Evolutionary conservation across 148 eudicot species (phyloP).

Genomic region (Pouteria glomerata): DNA sequence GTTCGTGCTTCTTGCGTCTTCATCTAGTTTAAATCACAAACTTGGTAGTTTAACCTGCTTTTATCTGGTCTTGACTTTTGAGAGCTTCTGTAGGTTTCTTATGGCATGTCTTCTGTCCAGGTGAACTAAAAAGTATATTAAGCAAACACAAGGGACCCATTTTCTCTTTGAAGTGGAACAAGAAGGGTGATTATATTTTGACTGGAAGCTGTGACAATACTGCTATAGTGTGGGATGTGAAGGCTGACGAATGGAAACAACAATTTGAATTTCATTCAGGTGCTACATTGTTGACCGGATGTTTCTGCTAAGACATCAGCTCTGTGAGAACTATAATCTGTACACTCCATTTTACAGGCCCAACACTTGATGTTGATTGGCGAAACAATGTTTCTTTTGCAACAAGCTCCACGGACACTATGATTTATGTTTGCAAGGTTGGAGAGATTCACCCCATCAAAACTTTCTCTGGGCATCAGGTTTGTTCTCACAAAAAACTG

Average conservation of each 20-base stretch:
- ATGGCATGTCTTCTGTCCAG: slow-evolving; percentile 21
- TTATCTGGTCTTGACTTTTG: not conserved
- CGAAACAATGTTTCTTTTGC: slow-evolving; percentile 65
- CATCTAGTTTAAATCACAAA: not conserved
- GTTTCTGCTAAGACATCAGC: not conserved
- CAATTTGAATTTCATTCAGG: slow-evolving; percentile 70
- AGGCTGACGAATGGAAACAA: slow-evolving; percentile 45
- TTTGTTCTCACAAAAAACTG: slow-evolving; percentile 19
- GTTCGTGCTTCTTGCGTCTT: too few species aligned
- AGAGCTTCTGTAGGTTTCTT: not conserved
- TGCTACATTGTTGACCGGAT: slow-evolving; percentile 6
- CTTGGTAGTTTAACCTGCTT: not conserved
- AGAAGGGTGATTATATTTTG: slow-evolving; percentile 66
- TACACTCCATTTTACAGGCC: slow-evolving; percentile 36
- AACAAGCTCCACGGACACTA: slow-evolving; percentile 60
- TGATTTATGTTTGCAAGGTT: slow-evolving; percentile 62
- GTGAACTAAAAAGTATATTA: slow-evolving; percentile 46
- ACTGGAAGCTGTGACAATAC: slow-evolving; percentile 69
- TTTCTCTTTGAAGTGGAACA: slow-evolving; percentile 71
- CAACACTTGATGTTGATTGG: slow-evolving; percentile 76
- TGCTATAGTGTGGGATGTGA: slow-evolving; percentile 77
- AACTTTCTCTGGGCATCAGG: slow-evolving; percentile 68
- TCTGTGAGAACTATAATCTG: not conserved
- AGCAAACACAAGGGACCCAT: slow-evolving; percentile 55
- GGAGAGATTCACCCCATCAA: slow-evolving; percentile 51